Conservation (phyloP, 805 yeast species). For the Candida gorgasii region DNA sequence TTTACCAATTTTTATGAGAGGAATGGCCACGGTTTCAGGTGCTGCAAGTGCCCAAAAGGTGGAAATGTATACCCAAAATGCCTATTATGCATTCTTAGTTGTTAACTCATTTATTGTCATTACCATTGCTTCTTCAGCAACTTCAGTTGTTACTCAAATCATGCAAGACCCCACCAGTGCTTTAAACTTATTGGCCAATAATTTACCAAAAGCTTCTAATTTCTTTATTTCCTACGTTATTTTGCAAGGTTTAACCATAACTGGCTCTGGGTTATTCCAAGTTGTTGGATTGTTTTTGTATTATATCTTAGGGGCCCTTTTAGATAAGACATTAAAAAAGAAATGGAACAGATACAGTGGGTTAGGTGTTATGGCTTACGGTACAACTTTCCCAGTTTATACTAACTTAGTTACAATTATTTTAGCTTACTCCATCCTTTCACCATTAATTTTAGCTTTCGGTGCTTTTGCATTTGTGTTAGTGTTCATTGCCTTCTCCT, state of each 20-base stretch:
- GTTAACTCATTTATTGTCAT: constrained; percentile 72
- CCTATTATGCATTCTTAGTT: constrained; percentile 69
- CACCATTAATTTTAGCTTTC: constrained; percentile 82
- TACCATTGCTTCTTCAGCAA: constrained; percentile 69
- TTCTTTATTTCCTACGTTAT: constrained; percentile 68
- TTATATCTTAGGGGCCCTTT: constrained; percentile 54
- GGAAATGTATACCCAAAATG: constrained; percentile 65
- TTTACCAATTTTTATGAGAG: constrained; percentile 80
- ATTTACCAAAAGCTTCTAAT: constrained; percentile 72
- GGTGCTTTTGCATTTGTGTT: constrained; percentile 68
- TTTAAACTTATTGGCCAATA: constrained; percentile 60
- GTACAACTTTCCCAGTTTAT: constrained; percentile 75
- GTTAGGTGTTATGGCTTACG: constrained; percentile 62
- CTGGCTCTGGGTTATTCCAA: constrained; percentile 68
- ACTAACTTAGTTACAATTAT: constrained; percentile 69
- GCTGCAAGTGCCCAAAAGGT: constrained; percentile 55
- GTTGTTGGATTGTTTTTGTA: constrained; percentile 57
- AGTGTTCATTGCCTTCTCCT: constrained; percentile 73
- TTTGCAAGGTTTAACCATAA: constrained; percentile 65
- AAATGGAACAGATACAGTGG: constrained; percentile 60
- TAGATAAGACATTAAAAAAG: constrained; percentile 69
- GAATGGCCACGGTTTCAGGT: constrained; percentile 64
- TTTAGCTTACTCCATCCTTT: constrained; percentile 66
- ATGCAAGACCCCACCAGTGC: constrained; percentile 58
- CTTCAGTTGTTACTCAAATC: constrained; percentile 65